Evolutionary conservation across 2,329 filamentous ascomycete species (phyloP).

Genomic region (Trichophyton equinum): DNA sequence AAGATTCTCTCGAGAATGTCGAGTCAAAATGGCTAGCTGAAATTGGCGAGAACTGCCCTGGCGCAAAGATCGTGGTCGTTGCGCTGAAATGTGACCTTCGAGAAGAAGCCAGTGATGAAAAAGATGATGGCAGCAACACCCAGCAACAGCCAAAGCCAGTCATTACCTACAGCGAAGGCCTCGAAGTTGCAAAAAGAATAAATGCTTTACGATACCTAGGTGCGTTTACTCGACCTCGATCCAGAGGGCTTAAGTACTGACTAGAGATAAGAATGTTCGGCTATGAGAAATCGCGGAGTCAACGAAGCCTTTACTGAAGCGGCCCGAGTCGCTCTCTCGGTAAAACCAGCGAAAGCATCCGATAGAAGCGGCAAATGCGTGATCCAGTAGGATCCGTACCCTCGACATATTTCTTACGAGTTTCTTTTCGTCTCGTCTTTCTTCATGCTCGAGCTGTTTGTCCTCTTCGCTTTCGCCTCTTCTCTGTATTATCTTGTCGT

Average conservation of each 20-base stretch:
- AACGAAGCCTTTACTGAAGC: constrained; percentile 98
- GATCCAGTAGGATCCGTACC: constrained; percentile 22
- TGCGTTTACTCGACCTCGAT: constrained; percentile 25
- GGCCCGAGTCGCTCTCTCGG: constrained; percentile 70
- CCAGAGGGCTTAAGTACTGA: not conserved
- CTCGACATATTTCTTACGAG: constrained; percentile 1
- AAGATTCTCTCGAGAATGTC: constrained; percentile 93
- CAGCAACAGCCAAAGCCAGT: constrained; percentile 28
- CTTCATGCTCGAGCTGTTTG: not conserved
- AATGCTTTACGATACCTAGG: constrained; percentile 82
- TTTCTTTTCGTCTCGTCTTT: not conserved
- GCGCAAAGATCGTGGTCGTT: constrained; percentile 86
- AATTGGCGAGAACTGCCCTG: constrained; percentile 94
- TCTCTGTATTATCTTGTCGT: not conserved
- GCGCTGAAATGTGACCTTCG: constrained; percentile 94
- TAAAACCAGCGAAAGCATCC: constrained; percentile 29
- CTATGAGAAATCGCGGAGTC: constrained; percentile 94
- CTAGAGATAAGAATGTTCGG: constrained; percentile 73
- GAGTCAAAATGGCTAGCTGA: constrained; percentile 98
- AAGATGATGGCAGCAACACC: constrained; percentile 47
- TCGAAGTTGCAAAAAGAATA: constrained; percentile 83
- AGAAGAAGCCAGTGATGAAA: constrained; percentile 56
- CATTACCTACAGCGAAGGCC: constrained; percentile 81
- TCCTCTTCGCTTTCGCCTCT: not conserved
- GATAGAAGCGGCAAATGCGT: constrained; percentile 25